Base-by-base conservation (phyloP, 352 stramenopile species). In the Aphanomyces euteiches region DNA sequence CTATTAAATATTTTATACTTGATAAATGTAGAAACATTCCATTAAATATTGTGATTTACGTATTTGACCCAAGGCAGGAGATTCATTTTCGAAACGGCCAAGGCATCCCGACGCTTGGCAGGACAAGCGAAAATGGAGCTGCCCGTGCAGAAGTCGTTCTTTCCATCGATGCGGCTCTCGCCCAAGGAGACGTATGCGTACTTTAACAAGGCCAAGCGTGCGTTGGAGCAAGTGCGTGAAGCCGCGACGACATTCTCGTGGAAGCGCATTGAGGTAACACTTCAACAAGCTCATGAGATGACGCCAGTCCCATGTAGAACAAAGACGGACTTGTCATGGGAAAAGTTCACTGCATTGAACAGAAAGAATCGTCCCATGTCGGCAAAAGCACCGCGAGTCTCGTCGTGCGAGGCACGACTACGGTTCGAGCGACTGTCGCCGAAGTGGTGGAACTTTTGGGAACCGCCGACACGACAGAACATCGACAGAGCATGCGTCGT, bases 141-240 rank as follows among this genome's bases (percentile, higher is more conserved):
- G 57, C 85, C 85, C 5, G 57, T 92, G 19, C 87, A 88, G 73
- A 53, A 74, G 36, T 78, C 85, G 74, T 92, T 90, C 67, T 92
- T 92, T 66, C 82, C 85, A 54, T 70, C 78, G 7, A 72, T 89
- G 60, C 77, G 77, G 54, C 75, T 90, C 58, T 75, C 80, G 13
- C 47, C 43, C 13, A 76, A 87, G 7, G 85, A 90, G 70, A 73
- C 70, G 34, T 57, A 70, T n/a, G 69, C 72, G 41, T 90, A 90
- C 67, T 59, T 80, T 13, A 47, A 73, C 10, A 79, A 70, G n/a
- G 80, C 75, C 45, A 78, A 87, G 54, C 67, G 75, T 28, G 79
- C 72, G 47, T 78, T 85, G 12, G 70, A 67, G 2, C 73, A 79
- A 17, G 66, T 92, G 8, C 76, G 78, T 21, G 75, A 77, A 34